Percentiles rank a stretch among this genome's conserved stretches.
These are phyloP conservation scores for Mucor circinelloides DNA, from an alignment of 371 early-diverging fungal species.

Conservation along the genomic window DNA sequence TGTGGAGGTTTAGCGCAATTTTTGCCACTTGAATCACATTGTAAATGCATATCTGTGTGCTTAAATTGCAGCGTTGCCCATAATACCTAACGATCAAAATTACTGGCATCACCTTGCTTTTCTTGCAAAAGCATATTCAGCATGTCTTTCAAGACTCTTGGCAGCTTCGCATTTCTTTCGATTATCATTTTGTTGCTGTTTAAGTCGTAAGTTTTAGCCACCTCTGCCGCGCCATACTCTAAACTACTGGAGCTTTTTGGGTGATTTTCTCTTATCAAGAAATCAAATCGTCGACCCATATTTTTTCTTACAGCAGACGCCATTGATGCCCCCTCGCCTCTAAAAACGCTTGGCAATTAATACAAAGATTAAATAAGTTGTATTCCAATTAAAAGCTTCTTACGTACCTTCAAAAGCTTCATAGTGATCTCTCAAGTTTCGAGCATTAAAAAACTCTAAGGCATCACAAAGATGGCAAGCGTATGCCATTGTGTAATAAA, in stretches of 20 bases:
- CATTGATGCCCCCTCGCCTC: constrained; percentile 23
- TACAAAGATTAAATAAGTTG: constrained; percentile 30
- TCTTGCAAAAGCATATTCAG: constrained; percentile 12
- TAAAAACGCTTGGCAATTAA: constrained; percentile 25
- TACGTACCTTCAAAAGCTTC: too few relatives aligned
- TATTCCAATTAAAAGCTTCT: too few relatives aligned
- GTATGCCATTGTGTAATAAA: too few relatives aligned
- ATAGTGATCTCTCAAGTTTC: too few relatives aligned
- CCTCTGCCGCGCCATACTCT: constrained; percentile 24
- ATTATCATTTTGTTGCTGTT: constrained; percentile 20
- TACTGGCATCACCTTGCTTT: too few relatives aligned
- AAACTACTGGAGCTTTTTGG: constrained; percentile 18
- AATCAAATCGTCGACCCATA: constrained; percentile 17
- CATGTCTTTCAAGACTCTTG: constrained; percentile 27
- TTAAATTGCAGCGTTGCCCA: too few relatives aligned
- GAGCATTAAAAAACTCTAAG: too few relatives aligned
- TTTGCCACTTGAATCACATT: too few relatives aligned
- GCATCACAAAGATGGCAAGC: too few relatives aligned
- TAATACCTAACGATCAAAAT: too few relatives aligned
- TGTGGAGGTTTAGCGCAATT: too few relatives aligned
- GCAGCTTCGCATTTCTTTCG: constrained; percentile 16
- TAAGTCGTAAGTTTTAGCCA: constrained; percentile 19
- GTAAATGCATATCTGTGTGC: too few relatives aligned
- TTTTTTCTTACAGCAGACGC: constrained; percentile 28
- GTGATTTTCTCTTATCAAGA: constrained; percentile 12